Conservation (phyloP, 768 basidiomycete species). For the Clathrus columnatus region DNA sequence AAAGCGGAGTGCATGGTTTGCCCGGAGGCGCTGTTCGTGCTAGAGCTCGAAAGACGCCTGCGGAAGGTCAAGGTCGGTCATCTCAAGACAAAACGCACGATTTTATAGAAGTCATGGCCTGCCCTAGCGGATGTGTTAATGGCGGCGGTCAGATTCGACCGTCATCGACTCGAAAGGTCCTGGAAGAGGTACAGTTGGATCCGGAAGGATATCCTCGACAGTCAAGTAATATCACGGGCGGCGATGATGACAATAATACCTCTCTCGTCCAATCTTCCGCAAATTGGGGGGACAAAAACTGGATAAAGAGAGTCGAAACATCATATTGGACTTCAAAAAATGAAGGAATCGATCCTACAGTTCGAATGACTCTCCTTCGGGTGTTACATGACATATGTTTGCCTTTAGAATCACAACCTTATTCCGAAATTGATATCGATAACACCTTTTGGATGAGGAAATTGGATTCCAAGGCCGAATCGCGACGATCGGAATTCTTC, state of each 20-base stretch:
- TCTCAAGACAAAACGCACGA: slow-evolving; percentile 53
- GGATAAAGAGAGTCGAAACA: slow-evolving; percentile 73
- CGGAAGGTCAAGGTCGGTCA: slow-evolving; percentile 24
- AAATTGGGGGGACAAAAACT: slow-evolving; percentile 77
- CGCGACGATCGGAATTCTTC: slow-evolving; percentile 40
- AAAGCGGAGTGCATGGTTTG: slow-evolving; percentile 47
- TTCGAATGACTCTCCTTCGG: slow-evolving; percentile 11
- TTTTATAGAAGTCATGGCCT: slow-evolving; percentile 98
- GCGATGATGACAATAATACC: slow-evolving; percentile 19
- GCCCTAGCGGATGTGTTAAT: slow-evolving; percentile 94
- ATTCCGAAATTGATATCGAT: neutral
- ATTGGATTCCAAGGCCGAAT: slow-evolving; percentile 38
- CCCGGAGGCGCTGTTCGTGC: slow-evolving; percentile 15
- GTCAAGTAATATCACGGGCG: slow-evolving; percentile 44
- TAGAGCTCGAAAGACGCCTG: slow-evolving; percentile 19
- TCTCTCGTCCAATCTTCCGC: slow-evolving; percentile 32
- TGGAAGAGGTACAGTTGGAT: slow-evolving; percentile 25
- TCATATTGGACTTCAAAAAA: slow-evolving; percentile 57
- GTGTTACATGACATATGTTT: slow-evolving; percentile 36
- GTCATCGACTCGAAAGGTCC: slow-evolving; percentile 4
- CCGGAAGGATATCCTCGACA: slow-evolving; percentile 60
- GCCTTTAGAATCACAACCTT: slow-evolving; percentile 14
- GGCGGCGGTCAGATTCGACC: slow-evolving; percentile 78
- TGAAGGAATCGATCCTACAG: neutral
- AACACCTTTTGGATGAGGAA: slow-evolving; percentile 23